Evolutionary conservation across 352 stramenopile species (phyloP).

Genomic region (Phytophthora quininea): DNA sequence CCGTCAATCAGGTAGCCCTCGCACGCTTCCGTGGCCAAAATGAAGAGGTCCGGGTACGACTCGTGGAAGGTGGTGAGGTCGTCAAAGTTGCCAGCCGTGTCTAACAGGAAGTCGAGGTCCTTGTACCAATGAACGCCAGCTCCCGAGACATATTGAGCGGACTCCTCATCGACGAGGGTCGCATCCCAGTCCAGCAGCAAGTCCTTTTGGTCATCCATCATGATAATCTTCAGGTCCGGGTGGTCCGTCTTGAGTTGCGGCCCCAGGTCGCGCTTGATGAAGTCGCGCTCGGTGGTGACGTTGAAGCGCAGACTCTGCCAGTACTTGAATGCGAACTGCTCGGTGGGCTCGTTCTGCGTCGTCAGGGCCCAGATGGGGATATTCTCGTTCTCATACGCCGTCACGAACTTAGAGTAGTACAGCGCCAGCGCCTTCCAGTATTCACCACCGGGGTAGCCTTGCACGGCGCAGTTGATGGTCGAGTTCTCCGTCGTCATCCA

Average conservation of each 20-base stretch:
- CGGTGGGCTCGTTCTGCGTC: conserved; percentile 87
- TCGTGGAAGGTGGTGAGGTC: conserved; percentile 58
- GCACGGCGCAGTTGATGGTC: conserved; percentile 59
- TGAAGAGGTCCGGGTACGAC: conserved; percentile 72
- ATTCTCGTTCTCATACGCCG: conserved; percentile 73
- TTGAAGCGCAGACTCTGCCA: conserved; percentile 75
- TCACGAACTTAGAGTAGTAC: conserved; percentile 89
- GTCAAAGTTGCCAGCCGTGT: conserved; percentile 52
- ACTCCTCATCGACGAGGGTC: conserved; percentile 53
- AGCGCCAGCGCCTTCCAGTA: conserved; percentile 80
- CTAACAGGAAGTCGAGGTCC: conserved; percentile 58
- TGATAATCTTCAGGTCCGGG: conserved; percentile 84
- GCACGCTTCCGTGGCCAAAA: conserved; percentile 87
- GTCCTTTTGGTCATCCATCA: conserved; percentile 87
- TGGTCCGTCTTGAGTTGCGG: conserved; percentile 68
- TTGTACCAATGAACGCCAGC: conserved; percentile 91
- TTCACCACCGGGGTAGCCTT: conserved; percentile 57
- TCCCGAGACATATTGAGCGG: conserved; percentile 76
- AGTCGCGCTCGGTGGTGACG: conserved; percentile 55
- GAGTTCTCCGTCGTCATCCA: conserved; percentile 87
- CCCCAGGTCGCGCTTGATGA: conserved; percentile 79
- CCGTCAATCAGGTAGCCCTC: conserved; percentile 59
- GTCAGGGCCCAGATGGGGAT: conserved; percentile 83
- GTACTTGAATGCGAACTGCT: conserved; percentile 37
- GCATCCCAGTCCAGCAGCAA: conserved; percentile 48